Conservation (phyloP, 441 rosid genomes). For the Populus hybrid region DNA sequence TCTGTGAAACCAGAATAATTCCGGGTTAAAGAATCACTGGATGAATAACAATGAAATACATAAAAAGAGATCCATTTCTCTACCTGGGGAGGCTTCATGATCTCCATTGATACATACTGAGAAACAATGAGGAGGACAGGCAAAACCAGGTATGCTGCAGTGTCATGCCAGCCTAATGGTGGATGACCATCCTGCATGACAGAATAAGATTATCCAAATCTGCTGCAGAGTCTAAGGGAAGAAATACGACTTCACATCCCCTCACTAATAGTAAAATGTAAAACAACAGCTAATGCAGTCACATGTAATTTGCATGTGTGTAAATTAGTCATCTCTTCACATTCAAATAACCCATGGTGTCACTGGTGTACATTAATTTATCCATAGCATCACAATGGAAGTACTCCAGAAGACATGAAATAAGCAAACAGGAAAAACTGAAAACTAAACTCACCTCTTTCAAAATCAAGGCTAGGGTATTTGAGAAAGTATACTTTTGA, state of each 20-base stretch:
- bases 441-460: constrained; percentile 5
- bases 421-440: neutral
- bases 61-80: constrained; percentile 23
- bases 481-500: neutral
- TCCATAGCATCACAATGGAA: constrained; percentile 1
- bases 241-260: neutral
- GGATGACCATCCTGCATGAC: constrained; percentile 86
- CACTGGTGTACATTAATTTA: neutral
- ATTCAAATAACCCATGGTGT: neutral
- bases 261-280: neutral
- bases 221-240: constrained; percentile 3
- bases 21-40: constrained; percentile 15
- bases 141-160: constrained; percentile 88
- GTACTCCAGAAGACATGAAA: neutral
- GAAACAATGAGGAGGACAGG: constrained; percentile 87
- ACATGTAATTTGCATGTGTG: constrained; percentile 3
- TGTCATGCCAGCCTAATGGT: constrained; percentile 93
- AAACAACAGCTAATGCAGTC: neutral
- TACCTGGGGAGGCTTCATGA: constrained; percentile 99
- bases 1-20: constrained; percentile 43
- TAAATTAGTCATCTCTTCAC: neutral
- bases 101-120: constrained; percentile 90
- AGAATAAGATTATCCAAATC: constrained; percentile 25
- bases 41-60: constrained; percentile 7
- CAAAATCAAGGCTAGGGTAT: neutral